These are phyloP conservation scores for Ophiostoma montium DNA, from an alignment of 2,329 filamentous ascomycete genomes.

Conservation along the genomic window DNA sequence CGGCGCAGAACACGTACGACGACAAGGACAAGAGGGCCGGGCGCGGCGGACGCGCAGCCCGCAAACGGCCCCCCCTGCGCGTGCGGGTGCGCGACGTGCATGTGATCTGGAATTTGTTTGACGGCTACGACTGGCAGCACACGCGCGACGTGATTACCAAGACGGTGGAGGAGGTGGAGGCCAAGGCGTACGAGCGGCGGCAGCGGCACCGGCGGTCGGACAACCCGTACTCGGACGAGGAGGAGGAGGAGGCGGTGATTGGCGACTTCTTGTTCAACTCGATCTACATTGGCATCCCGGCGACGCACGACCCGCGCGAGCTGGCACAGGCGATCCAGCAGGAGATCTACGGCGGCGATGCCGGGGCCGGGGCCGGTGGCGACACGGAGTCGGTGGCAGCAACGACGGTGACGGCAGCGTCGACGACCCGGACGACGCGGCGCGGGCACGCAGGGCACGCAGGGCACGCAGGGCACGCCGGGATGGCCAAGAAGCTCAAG, in stretches of 20 bases:
- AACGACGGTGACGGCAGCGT: slow-evolving; percentile 49
- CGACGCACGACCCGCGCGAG: slow-evolving; percentile 72
- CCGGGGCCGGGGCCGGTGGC: too few relatives aligned
- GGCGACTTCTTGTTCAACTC: slow-evolving; percentile 97
- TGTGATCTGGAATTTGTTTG: slow-evolving; percentile 93
- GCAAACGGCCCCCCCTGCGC: slow-evolving; percentile 46
- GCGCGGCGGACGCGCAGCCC: too few relatives aligned
- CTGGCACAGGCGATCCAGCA: slow-evolving; percentile 75
- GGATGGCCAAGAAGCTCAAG: slow-evolving; percentile 50
- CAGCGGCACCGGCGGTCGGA: slow-evolving; percentile 38
- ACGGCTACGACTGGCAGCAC: slow-evolving; percentile 90
- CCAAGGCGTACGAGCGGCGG: slow-evolving; percentile 62
- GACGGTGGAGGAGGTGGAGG: slow-evolving; percentile 77
- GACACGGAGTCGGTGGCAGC: slow-evolving; percentile 68
- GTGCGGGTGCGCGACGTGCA: slow-evolving; percentile 76
- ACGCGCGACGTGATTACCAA: slow-evolving; percentile 78
- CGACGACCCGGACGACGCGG: slow-evolving; percentile 20
- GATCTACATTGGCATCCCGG: slow-evolving; percentile 88
- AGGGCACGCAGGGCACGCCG: slow-evolving; percentile 5
- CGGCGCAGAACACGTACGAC: slow-evolving; percentile 60
- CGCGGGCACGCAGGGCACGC: not conserved
- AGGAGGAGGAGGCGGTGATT: slow-evolving; percentile 75
- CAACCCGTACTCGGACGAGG: slow-evolving; percentile 34
- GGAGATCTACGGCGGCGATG: slow-evolving; percentile 64
- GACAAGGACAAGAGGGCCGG: too few relatives aligned